Evolutionary conservation across 2,329 filamentous ascomycete species (phyloP), one percentile per base, ranked within the genome.

Genomic region (Thelonectria blattea): DNA sequence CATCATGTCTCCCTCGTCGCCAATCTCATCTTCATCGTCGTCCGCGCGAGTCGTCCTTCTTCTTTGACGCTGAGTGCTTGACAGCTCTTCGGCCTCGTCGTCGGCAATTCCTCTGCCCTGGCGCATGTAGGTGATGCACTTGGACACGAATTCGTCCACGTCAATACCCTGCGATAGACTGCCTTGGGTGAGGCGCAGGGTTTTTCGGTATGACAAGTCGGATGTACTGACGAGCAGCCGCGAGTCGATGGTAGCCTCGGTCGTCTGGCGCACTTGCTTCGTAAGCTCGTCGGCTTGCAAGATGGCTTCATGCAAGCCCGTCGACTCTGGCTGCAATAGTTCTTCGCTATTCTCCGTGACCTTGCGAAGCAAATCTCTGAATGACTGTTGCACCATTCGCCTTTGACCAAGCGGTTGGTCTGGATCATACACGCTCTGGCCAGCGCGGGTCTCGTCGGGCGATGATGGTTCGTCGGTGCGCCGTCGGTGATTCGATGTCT

Each of bases 221-320:
- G 91, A 91, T 1, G 91, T 88, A 64, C 85, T 88, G 50, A 97
- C 90, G 3, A 98, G 83, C 24, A 96, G 82, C n/a, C 91, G 88
- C 0, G 94, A 93, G 73, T 99, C 95, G 62, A 96, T 89, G 1
- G 91, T 91, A 1, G 95, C 95, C 74, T 98, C 95, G 2, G 89
- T 88, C 0, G 95, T 97, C 78, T 97, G 93, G 70, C 90, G 91
- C 61, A 96, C 89, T 66, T 87, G 82, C 57, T 82, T 81, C 62
- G 89, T 88, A 14, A 89, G 78, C 37, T 81, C 75, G 67, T 95
- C 88, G 15, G 90, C 88, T 64, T 84, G 83, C 22, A 84, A 75
- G 22, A 98, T 79, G 1, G 88, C 87, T 10, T 89, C 81, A 59
- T 85, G 80, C 15, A 97, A 79, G 2, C 88, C 87, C 22, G 82